Evolutionary conservation across 345 rosid genomes (phyloP).

Genomic region (Eucalyptus polybractea): DNA sequence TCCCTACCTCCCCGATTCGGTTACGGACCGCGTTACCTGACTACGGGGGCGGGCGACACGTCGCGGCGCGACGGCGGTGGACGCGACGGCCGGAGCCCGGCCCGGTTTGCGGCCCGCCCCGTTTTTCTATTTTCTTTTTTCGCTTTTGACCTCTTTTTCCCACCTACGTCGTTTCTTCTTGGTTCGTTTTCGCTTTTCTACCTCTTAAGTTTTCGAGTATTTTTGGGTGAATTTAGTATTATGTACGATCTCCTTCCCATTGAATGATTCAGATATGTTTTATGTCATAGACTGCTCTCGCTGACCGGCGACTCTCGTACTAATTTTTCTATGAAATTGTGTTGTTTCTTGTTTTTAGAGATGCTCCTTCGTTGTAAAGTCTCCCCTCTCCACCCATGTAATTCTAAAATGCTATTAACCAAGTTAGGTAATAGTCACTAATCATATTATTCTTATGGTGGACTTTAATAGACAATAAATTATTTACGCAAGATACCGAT

Average conservation of each 20-base stretch:
- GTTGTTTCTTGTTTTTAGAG: too few relatives aligned
- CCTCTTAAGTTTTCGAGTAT: neutral
- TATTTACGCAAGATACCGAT: rapidly evolving
- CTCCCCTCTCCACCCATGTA: too few relatives aligned
- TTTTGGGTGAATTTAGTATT: neutral
- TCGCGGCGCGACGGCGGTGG: neutral
- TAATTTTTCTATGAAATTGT: neutral
- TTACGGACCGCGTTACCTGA: neutral
- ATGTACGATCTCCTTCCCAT: neutral
- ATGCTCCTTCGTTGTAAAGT: too few relatives aligned
- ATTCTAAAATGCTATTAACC: neutral
- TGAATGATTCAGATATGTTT: too few relatives aligned
- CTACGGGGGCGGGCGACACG: neutral
- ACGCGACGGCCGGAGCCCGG: neutral
- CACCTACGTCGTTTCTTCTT: neutral
- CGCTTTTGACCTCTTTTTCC: neutral
- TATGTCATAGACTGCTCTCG: too few relatives aligned
- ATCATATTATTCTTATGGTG: neutral
- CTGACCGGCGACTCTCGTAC: neutral
- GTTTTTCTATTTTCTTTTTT: neutral
- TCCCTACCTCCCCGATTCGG: neutral
- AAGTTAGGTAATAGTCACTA: too few relatives aligned
- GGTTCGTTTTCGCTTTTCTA: neutral
- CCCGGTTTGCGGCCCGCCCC: neutral
- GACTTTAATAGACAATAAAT: neutral